These are phyloP conservation scores for Amauroascus niger DNA, from an alignment of 2,329 filamentous ascomycete genomes.

Conservation along the genomic window DNA sequence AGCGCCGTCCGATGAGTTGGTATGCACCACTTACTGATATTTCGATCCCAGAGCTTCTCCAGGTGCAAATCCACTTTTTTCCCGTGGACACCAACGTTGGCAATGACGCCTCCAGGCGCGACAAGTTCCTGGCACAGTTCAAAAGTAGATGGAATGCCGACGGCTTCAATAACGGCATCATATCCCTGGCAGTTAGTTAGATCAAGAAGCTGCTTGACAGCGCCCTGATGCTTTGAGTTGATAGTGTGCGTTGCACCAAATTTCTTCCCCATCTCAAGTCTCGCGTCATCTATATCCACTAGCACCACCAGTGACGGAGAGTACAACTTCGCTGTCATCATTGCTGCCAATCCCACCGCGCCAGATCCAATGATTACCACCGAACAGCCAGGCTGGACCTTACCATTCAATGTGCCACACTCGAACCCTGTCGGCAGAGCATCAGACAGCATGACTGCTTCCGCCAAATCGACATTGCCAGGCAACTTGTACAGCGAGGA, in stretches of 20 bases:
- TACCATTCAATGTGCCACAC: slow-evolving; percentile 42
- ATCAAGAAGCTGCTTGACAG: slow-evolving; percentile 32
- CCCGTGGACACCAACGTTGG: slow-evolving; percentile 52
- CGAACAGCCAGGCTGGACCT: slow-evolving; percentile 43
- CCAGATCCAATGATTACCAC: slow-evolving; percentile 49
- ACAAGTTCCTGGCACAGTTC: slow-evolving; percentile 46
- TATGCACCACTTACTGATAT: slow-evolving; percentile 38
- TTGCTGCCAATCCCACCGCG: slow-evolving; percentile 39
- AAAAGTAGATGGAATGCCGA: slow-evolving; percentile 47
- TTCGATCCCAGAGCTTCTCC: slow-evolving; percentile 46
- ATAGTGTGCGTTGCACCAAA: slow-evolving; percentile 43
- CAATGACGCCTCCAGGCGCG: slow-evolving; percentile 45
- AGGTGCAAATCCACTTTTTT: slow-evolving; percentile 45
- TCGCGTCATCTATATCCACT: slow-evolving; percentile 43
- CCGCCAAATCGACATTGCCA: slow-evolving; percentile 33
- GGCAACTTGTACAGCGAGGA: slow-evolving; percentile 42
- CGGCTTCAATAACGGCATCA: slow-evolving; percentile 50
- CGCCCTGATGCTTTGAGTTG: slow-evolving; percentile 31
- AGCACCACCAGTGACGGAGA: slow-evolving; percentile 44
- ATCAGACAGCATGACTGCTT: slow-evolving; percentile 46
- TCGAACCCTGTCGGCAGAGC: slow-evolving; percentile 50
- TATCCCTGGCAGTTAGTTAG: slow-evolving; percentile 43
- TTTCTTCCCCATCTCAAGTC: slow-evolving; percentile 40
- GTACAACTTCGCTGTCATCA: slow-evolving; percentile 47
- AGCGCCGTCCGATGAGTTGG: neutral